Base-by-base conservation (phyloP, 331 rosid genomes). In the Telfairia occidentalis region DNA sequence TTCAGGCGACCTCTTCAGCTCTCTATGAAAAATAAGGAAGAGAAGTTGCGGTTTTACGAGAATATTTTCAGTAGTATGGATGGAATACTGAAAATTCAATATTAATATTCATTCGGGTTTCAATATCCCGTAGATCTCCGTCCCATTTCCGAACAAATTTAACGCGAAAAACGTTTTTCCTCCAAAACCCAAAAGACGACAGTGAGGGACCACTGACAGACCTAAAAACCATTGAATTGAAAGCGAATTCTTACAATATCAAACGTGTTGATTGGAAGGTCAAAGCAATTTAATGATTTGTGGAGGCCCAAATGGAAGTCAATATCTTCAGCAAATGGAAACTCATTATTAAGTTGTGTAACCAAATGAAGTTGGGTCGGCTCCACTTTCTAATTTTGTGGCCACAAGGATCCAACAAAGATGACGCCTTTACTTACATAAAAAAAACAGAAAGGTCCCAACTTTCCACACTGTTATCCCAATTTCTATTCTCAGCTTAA, bases 361-460 rank as follows among this genome's bases (percentile, higher is more conserved):
- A 24, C 55, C 42, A 32, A 66, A 43, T 2, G 19, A 48, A 43
- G 23, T 69, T 42, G 19, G 54, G 35, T 69, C 37, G 18, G 74
- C 72, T 65, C 72, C 72, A 65, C 50, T 65, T 43, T 43, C 38
- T 69, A 7, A 42, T 69, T 43, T 1, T 24, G 74, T 69, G 74
- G 74, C 54, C 53, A 69, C 55, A 24, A 69, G n/a, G 54, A 40
- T 69, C 53, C 74, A 69, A 69, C 37, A 11, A 69, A 69, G 55
- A 43, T 69, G 74, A 69, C n/a, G 54, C 35, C 74, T 43, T 69
- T 23, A 42, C 24, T 24, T 24, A 67, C 73, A 2, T 3, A 63
- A 2, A 32, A 29, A 12, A 29, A 30, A 2, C 11, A 57, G 0
- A 63, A 29, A 52, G 13, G 37, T 57, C 19, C 35, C 64, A n/a